Evolutionary conservation across 768 basidiomycete species (phyloP).

Genomic region (Phanerodontia chrysosporium): DNA sequence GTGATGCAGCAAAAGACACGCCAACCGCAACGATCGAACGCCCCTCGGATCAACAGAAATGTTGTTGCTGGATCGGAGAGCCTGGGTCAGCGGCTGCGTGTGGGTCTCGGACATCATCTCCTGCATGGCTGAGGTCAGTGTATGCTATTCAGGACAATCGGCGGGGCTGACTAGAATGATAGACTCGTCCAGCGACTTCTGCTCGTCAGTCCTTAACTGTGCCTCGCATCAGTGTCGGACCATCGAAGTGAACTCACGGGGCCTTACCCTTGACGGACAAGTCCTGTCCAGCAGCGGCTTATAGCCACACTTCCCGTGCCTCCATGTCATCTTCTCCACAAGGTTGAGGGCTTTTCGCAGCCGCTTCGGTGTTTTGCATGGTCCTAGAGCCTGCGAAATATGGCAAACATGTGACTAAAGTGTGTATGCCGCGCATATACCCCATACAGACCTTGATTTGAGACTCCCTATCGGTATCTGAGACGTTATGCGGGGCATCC

Average conservation of each 20-base stretch:
- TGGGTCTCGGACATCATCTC: conserved; percentile 75
- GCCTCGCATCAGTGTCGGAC: not conserved
- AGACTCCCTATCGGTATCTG: conserved; percentile 57
- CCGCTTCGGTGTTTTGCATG: conserved; percentile 69
- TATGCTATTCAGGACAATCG: not conserved
- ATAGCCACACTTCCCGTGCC: conserved; percentile 69
- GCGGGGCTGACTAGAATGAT: conserved; percentile 51
- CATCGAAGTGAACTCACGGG: not conserved
- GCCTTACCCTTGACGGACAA: conserved; percentile 75
- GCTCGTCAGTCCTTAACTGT: conserved; percentile 36
- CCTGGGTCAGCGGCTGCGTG: conserved; percentile 52
- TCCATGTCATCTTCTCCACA: conserved; percentile 59
- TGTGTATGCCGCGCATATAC: no score
- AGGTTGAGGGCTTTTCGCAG: conserved; percentile 51
- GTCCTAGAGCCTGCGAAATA: conserved; percentile 27
- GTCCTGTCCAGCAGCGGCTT: conserved; percentile 52
- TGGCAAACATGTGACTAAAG: conserved; percentile 14
- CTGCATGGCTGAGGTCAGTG: conserved; percentile 31
- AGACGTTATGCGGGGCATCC: conserved; percentile 32
- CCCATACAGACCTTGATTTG: conserved; percentile 62
- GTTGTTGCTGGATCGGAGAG: conserved; percentile 30
- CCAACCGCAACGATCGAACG: conserved; percentile 43
- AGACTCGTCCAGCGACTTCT: conserved; percentile 50
- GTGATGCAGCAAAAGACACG: conserved; percentile 41
- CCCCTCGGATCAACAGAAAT: conserved; percentile 52